These are phyloP conservation scores for Trifolium fragiferum DNA, from an alignment of 306 rosid species.

Conservation along the genomic window DNA sequence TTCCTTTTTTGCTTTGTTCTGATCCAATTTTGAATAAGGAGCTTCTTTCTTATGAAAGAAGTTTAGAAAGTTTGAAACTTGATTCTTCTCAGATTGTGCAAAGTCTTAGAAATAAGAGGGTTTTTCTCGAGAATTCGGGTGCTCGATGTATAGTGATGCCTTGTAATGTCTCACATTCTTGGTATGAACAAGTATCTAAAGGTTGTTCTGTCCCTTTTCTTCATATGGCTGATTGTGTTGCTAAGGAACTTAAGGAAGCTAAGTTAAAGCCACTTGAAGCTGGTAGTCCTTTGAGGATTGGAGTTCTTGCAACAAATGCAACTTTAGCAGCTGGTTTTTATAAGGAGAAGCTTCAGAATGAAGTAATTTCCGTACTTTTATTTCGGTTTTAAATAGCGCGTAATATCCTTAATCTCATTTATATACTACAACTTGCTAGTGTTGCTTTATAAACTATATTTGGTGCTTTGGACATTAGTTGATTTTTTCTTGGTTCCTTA, in stretches of 20 bases:
- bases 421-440: not conserved
- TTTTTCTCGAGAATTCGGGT: conserved; percentile 74
- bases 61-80: conserved; percentile 42
- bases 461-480: not conserved
- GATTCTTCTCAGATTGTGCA: conserved; percentile 59
- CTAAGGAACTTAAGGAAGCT: conserved; percentile 85
- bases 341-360: conserved; percentile 77
- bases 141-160: conserved; percentile 84
- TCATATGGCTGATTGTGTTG: conserved; percentile 81
- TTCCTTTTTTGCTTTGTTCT: conserved; percentile 74
- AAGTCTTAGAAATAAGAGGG: conserved; percentile 58
- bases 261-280: conserved; percentile 85
- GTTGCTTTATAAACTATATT: not conserved
- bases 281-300: conserved; percentile 73
- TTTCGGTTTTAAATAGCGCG: not conserved
- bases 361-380: conserved; percentile 54
- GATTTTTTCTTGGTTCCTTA: not conserved
- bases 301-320: conserved; percentile 71
- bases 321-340: conserved; percentile 72
- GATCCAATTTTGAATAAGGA: conserved; percentile 64
- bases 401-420: conserved; percentile 14
- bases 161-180: conserved; percentile 80
- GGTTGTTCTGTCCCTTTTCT: conserved; percentile 75
- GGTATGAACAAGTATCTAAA: conserved; percentile 71
- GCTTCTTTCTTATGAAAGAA: conserved; percentile 54